A percentile compares a stretch with the other conserved stretches of the same genome.
These are phyloP conservation scores for Cynanchum wilfordii DNA, from an alignment of 257 asterid species.

Conservation along the genomic window DNA sequence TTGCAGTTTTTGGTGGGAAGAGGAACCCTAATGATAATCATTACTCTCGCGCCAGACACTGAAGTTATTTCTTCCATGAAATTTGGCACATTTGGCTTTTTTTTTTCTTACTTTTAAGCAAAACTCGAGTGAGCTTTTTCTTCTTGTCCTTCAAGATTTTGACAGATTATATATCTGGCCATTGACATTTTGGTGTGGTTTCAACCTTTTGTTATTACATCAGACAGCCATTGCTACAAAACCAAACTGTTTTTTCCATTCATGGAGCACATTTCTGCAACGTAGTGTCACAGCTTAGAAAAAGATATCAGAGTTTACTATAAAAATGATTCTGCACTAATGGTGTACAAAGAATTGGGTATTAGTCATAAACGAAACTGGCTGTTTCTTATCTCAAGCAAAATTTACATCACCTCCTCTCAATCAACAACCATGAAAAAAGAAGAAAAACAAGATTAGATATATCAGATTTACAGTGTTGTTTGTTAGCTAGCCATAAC, in stretches of 20 bases:
- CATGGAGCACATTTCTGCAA: neutral
- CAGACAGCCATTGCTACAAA: neutral
- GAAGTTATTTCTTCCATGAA: slow-evolving; percentile 4
- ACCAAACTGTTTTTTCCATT: neutral
- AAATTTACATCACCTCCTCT: slow-evolving; percentile 35
- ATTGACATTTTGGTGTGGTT: neutral
- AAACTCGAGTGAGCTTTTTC: neutral
- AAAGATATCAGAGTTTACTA: slow-evolving; percentile 17
- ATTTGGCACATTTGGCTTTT: neutral
- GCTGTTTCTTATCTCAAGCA: slow-evolving; percentile 20
- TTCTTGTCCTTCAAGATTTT: neutral
- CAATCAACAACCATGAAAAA: slow-evolving; percentile 4
- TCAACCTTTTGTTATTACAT: neutral
- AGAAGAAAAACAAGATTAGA: slow-evolving; percentile 1
- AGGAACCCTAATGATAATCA: slow-evolving; percentile 95
- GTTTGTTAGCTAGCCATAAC: slow-evolving; percentile 12
- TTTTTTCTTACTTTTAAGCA: neutral
- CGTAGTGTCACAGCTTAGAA: no score
- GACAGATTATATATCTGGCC: neutral
- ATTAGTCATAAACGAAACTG: slow-evolving; percentile 18
- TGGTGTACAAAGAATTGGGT: slow-evolving; percentile 30
- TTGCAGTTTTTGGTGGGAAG: slow-evolving; percentile 84
- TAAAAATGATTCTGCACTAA: slow-evolving; percentile 11
- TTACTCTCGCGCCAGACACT: slow-evolving; percentile 62
- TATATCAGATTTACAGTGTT: slow-evolving; percentile 36